Evolutionary conservation across 2,329 filamentous ascomycete genomes (phyloP).

Genomic region (Alternaria rosae): DNA sequence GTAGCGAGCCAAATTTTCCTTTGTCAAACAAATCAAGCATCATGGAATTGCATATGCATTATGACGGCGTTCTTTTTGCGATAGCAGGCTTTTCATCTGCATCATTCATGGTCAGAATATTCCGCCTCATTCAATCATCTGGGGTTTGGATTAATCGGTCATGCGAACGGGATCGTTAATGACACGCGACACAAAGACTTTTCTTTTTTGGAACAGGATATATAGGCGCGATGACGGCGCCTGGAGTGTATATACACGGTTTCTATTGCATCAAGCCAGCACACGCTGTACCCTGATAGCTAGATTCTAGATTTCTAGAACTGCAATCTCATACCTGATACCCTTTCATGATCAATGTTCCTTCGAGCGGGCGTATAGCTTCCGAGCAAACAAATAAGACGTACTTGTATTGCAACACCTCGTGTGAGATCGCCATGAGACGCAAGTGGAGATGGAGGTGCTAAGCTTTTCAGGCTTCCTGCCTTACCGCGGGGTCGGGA

Average conservation of each 20-base stretch:
- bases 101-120: background rate
- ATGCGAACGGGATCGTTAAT: background rate
- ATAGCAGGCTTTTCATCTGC: background rate
- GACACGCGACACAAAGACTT: background rate
- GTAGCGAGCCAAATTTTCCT: background rate
- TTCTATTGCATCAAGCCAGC: background rate
- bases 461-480: background rate
- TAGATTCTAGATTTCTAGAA: background rate
- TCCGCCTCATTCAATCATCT: background rate
- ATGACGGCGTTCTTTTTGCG: constrained; percentile 14
- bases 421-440: background rate
- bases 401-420: background rate
- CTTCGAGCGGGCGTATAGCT: background rate
- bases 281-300: background rate
- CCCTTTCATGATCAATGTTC: background rate
- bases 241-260: constrained; percentile 3
- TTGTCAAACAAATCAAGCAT: constrained; percentile 2
- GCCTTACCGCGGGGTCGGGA: background rate
- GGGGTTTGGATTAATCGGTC: background rate
- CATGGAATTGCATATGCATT: constrained; percentile 19
- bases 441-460: background rate
- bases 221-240: background rate
- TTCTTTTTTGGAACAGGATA: background rate
- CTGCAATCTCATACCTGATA: background rate
- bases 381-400: background rate